Conservation (phyloP, 1,284 basidiomycete genomes). For the Irpex sp. region DNA sequence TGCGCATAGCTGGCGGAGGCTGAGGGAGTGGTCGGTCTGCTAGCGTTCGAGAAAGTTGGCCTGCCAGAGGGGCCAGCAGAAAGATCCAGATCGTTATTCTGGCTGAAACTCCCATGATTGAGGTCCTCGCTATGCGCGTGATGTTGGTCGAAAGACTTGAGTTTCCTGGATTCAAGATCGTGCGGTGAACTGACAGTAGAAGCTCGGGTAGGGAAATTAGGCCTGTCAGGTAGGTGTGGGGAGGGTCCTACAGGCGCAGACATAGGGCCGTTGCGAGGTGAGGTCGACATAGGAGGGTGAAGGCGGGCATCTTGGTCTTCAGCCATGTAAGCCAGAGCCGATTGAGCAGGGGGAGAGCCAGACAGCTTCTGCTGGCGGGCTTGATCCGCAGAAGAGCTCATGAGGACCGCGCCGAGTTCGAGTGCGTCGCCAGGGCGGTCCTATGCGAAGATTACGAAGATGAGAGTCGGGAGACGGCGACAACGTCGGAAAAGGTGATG, state of each 20-base stretch:
- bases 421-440: conserved; percentile 15
- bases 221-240: conserved; percentile 44
- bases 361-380: conserved; percentile 25
- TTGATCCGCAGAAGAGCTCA: conserved; percentile 24
- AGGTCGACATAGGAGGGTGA: conserved; percentile 16
- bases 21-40: conserved; percentile 52
- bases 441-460: not conserved
- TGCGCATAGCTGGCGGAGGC: conserved; percentile 42
- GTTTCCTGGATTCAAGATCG: conserved; percentile 50
- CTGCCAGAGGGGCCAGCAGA: conserved; percentile 29
- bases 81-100: conserved; percentile 18
- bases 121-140: conserved; percentile 71
- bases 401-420: conserved; percentile 16
- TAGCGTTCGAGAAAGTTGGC: conserved; percentile 46
- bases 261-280: conserved; percentile 19
- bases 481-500: conserved; percentile 11
- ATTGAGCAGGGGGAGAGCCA: conserved; percentile 25
- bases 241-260: conserved; percentile 19
- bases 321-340: conserved; percentile 30
- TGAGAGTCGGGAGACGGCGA: conserved; percentile 8
- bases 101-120: conserved; percentile 43
- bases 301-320: conserved; percentile 22
- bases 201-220: conserved; percentile 53
- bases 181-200: conserved; percentile 51
- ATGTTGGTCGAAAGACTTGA: conserved; percentile 34